Percentiles rank a stretch among this genome's conserved stretches.
These are phyloP conservation scores for Hygrocybe coccinea DNA, from an alignment of 768 basidiomycete species.

Conservation along the genomic window DNA sequence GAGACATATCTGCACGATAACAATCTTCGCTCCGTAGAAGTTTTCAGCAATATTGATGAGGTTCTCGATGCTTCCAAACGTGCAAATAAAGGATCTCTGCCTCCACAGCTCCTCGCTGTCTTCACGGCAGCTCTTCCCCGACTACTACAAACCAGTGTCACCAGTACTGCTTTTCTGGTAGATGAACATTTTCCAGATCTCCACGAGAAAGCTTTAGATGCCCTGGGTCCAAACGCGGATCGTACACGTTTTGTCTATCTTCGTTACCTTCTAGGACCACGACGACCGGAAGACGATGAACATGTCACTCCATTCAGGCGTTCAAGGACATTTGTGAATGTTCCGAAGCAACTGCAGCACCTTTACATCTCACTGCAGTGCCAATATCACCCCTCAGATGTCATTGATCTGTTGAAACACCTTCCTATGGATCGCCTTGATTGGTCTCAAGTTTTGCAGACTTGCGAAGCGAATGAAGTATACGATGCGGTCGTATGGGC, in stretches of 20 bases:
- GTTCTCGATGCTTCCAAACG: conserved; percentile 48
- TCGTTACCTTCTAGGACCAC: conserved; percentile 60
- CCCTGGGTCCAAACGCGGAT: conserved; percentile 42
- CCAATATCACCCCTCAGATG: conserved; percentile 55
- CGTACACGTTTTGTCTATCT: conserved; percentile 72
- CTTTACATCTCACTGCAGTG: conserved; percentile 73
- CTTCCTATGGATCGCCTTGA: conserved; percentile 54
- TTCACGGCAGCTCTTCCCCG: conserved; percentile 58
- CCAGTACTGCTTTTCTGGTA: conserved; percentile 65
- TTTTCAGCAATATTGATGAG: conserved; percentile 64
- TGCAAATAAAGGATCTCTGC: conserved; percentile 46
- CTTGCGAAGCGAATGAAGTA: conserved; percentile 63
- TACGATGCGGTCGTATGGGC: conserved; percentile 84
- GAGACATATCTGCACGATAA: conserved; percentile 73
- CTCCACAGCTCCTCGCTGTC: conserved; percentile 50
- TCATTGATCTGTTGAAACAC: conserved; percentile 57
- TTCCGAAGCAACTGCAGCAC: conserved; percentile 49
- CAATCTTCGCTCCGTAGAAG: conserved; percentile 49
- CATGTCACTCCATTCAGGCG: conserved; percentile 19
- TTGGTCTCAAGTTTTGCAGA: conserved; percentile 47
- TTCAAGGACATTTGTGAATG: conserved; percentile 35
- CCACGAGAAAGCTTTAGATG: conserved; percentile 59
- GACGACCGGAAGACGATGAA: conserved; percentile 39
- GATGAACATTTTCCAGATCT: conserved; percentile 62
- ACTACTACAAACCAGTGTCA: conserved; percentile 57